Base-by-base conservation (phyloP, 768 basidiomycete species). In the Boletus vermiculosoides region DNA sequence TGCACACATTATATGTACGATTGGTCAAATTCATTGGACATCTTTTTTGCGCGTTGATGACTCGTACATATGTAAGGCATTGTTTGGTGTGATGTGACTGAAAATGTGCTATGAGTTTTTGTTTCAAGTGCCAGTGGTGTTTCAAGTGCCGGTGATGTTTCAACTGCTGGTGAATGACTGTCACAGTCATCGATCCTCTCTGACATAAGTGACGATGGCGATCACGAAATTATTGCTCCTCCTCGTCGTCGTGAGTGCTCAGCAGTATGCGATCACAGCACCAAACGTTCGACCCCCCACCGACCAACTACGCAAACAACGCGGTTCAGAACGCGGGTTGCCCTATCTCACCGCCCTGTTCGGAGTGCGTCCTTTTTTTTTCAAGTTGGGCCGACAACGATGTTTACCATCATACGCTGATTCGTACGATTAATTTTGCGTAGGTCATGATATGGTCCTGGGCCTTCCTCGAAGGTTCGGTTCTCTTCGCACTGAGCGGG, bases 231-330 rank as follows among this genome's bases (percentile, higher is more conserved):
- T 58, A 8, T 12, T 68, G 0, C 46, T 66, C 5, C 20, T 61
- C 36, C 13, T 58, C 34, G 16, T 55, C 33, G 34, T 18, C 10
- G 16, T 20, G 2, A 7, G 34, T 15, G 31, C 54, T 10, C 55
- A 54, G 8, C 30, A 42, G 0, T 50, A 53, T 40, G 50, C 42
- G 4, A 5, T 12, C 4, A 68, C 67, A 0, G 15, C 67, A 1
- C 66, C 66, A 31, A 59, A 66, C n/a, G 44, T 12, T 7, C 54
- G 54, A 13, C 66, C 63, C 16, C 46, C 59, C 20, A 11, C 46
- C 9, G 41, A 50, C 8, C 46, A 66, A 10, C 48, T 63, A 0
- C 62, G 56, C 11, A 45, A 66, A 58, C 62, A 51, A 39, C 22
- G 23, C 5, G 54, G 54, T 16, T 10, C 4, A 20, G 65, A 66